Evolutionary conservation across 176 grass and related monocot genomes (phyloP), one percentile per base, ranked within the genome.

Genomic region (Zizania latifolia): DNA sequence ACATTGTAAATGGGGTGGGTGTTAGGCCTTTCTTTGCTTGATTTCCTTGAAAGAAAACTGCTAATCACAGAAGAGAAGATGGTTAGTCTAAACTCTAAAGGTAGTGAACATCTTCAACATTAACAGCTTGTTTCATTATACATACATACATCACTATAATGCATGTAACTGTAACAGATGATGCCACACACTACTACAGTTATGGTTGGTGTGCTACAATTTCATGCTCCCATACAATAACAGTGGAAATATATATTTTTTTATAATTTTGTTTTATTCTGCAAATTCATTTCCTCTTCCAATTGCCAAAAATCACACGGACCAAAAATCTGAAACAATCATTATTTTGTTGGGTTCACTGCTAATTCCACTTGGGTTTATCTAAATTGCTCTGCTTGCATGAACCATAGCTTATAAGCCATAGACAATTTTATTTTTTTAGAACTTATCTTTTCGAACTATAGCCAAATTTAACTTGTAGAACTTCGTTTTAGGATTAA

Each of bases 111-210:
- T 66, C n/a, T 65, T 12, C 46, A 82, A 28, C 19, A 19, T 75
- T 58, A 45, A 58, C 61, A 80, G 41, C 54, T 62, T 40, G 36
- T 58, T 15, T 35, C 41, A 34, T 53, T n/a, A n/a, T n/a, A n/a
- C n/a, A 68, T 69, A 51, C 61, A 76, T 10, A 43, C 10, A 21
- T 75, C 71, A 4, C 78, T 70, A n/a, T 55, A 60, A 64, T 45
- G 56, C 34, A 17, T 37, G 78, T 81, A 48, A 4, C 57, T 45
- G 7, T 77, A 78, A 55, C 0, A 32, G 29, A 86, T 63, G 64
- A 64, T 64, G 56, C 16, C 43, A 70, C n/a, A 58, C 56, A 55
- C 64, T 57, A 2, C 10, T 71, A 22, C 56, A 10, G 11, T 56
- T 57, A 29, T 71, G 65, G 37, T 65, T 57, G 72, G 78, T 32